Conservation (phyloP, 495 filamentous ascomycete species). For the Wilcoxina mikolae region DNA sequence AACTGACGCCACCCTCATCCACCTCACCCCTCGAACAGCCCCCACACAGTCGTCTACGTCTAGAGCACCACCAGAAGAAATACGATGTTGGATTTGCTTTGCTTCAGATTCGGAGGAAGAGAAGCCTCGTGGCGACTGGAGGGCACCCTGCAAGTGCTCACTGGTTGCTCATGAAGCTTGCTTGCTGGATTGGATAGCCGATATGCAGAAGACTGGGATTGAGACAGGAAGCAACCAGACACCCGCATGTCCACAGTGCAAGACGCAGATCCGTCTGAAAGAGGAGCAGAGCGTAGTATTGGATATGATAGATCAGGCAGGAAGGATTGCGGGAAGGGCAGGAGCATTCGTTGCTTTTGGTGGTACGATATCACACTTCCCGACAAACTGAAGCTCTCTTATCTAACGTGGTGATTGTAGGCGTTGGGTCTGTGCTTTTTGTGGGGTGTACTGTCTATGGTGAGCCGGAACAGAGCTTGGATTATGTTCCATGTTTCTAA, state of each 20-base stretch:
- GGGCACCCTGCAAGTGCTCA: slow-evolving; percentile 74
- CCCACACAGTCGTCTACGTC: neutral
- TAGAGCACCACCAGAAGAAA: slow-evolving; percentile 20
- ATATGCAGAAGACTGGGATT: slow-evolving; percentile 52
- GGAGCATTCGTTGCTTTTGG: slow-evolving; percentile 12
- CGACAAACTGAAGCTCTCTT: neutral
- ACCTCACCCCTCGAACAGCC: slow-evolving; percentile 10
- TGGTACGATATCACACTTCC: neutral
- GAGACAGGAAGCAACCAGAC: slow-evolving; percentile 35
- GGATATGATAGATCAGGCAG: slow-evolving; percentile 22
- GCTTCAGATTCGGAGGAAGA: slow-evolving; percentile 62
- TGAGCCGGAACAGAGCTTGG: slow-evolving; percentile 1
- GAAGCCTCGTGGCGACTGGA: slow-evolving; percentile 53
- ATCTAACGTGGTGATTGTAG: slow-evolving; percentile 8
- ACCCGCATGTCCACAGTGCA: slow-evolving; percentile 74
- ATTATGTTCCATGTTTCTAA: neutral
- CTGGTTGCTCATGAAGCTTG: slow-evolving; percentile 83
- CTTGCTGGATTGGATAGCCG: slow-evolving; percentile 77
- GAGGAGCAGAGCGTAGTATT: slow-evolving; percentile 26
- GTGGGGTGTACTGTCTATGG: slow-evolving; percentile 29
- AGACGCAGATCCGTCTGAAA: slow-evolving; percentile 54
- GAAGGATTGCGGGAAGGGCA: slow-evolving; percentile 23
- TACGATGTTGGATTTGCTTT: slow-evolving; percentile 86
- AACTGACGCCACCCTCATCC: slow-evolving; percentile 8
- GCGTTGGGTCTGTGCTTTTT: slow-evolving; percentile 26